Evolutionary conservation across 768 basidiomycete species (phyloP).

Genomic region (Podaxis mareebaensis): DNA sequence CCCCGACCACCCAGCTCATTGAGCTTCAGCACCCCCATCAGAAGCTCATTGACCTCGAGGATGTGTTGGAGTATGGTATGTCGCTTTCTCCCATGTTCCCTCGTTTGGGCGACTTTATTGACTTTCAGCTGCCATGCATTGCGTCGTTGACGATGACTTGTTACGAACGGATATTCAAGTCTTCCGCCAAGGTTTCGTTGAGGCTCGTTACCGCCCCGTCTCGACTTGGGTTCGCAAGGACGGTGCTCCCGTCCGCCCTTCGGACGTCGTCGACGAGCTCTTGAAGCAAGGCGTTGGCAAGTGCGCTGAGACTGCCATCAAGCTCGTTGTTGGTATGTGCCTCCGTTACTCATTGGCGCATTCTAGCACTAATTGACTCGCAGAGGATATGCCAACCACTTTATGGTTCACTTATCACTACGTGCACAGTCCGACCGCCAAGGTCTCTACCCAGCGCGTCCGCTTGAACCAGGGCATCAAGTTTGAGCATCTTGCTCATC

Average conservation of each 20-base stretch:
- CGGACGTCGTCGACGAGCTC: slow-evolving; percentile 35
- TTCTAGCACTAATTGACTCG: not conserved
- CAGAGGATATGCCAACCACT: slow-evolving; percentile 40
- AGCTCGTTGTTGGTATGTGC: slow-evolving; percentile 45
- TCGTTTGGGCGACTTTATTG: slow-evolving; percentile 19
- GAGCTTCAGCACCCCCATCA: slow-evolving; percentile 44
- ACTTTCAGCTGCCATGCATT: slow-evolving; percentile 13
- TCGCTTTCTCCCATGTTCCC: slow-evolving; percentile 12
- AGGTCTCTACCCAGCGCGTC: slow-evolving; percentile 42
- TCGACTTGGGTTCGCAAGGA: slow-evolving; percentile 47
- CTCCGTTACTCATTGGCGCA: not conserved
- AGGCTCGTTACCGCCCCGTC: slow-evolving; percentile 40
- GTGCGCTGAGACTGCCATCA: slow-evolving; percentile 44
- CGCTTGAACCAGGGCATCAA: slow-evolving; percentile 34
- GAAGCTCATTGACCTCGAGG: slow-evolving; percentile 44
- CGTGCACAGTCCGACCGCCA: slow-evolving; percentile 29
- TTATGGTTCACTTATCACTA: slow-evolving; percentile 49
- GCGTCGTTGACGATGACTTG: not conserved
- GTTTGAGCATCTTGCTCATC: slow-evolving; percentile 42
- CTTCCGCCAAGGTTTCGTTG: slow-evolving; percentile 48
- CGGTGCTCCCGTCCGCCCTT: slow-evolving; percentile 36
- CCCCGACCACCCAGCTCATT: slow-evolving; percentile 46
- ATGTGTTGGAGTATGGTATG: slow-evolving; percentile 45
- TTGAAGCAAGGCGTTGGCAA: slow-evolving; percentile 38
- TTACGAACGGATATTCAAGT: slow-evolving; percentile 22